Percentiles rank a stretch among this genome's conserved stretches.
Evolutionary conservation across 176 grass and related monocot genomes (phyloP).

Genomic region (Cenchrus americanus): DNA sequence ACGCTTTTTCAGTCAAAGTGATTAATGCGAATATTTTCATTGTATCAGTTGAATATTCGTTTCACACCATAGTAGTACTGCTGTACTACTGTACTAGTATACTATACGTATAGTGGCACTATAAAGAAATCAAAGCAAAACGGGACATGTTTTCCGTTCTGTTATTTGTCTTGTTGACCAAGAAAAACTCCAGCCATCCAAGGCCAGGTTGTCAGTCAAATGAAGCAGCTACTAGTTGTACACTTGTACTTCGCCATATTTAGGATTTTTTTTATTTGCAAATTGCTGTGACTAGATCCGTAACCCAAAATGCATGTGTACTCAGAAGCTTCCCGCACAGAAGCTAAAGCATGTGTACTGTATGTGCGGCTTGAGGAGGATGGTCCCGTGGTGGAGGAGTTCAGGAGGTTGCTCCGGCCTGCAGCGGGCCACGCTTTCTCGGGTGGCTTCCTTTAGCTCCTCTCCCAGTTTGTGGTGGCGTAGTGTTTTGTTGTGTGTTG

Average conservation of each 20-base stretch:
- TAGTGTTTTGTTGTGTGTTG: too few species aligned
- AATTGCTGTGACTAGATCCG: neutral
- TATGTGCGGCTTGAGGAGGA: too few species aligned
- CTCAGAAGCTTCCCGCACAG: neutral
- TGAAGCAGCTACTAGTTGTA: neutral
- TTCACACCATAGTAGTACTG: neutral
- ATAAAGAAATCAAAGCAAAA: conserved; percentile 32
- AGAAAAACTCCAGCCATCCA: conserved; percentile 28
- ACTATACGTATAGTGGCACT: neutral
- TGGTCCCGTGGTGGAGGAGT: too few species aligned
- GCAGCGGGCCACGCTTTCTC: too few species aligned
- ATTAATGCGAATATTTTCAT: neutral
- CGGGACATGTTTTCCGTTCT: neutral
- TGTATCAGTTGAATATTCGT: conserved; percentile 21
- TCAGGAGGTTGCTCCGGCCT: too few species aligned
- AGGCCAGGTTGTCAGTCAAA: conserved; percentile 44
- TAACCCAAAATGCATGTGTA: neutral
- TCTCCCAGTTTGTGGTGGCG: too few species aligned
- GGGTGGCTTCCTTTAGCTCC: too few species aligned
- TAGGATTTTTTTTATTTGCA: neutral
- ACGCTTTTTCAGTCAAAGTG: neutral
- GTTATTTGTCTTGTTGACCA: conserved; percentile 40
- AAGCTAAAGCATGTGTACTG: too few species aligned
- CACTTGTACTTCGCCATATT: neutral
- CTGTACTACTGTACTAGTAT: neutral